Evolutionary conservation across 139 green algal genomes (phyloP).

Genomic region (Micractinium sp.): DNA sequence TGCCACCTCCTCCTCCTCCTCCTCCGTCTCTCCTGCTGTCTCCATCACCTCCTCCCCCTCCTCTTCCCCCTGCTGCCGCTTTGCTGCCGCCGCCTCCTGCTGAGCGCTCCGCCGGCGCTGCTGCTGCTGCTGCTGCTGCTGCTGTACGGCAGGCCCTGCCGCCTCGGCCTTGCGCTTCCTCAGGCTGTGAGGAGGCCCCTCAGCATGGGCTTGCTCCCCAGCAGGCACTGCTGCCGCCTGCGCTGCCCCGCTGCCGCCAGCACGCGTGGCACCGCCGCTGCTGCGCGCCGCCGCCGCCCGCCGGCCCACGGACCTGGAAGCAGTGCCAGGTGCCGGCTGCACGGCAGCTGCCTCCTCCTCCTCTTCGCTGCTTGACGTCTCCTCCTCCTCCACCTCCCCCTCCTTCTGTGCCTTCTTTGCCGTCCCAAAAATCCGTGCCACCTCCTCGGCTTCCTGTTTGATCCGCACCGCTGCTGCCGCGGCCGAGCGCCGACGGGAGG

Average conservation of each 20-base stretch:
- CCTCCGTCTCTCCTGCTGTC: not conserved
- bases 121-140: not conserved
- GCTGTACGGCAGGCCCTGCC: not conserved
- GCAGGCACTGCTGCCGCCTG: not conserved
- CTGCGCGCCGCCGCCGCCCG: not conserved
- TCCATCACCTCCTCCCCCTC: not conserved
- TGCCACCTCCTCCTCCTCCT: not conserved
- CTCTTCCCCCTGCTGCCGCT: not conserved
- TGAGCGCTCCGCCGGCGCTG: not conserved
- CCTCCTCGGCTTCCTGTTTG: not conserved
- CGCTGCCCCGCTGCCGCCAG: not conserved
- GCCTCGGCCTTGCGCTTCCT: not conserved
- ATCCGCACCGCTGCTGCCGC: not conserved
- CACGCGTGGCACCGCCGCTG: not conserved
- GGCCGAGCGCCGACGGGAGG: not conserved
- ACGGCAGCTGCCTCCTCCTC: not conserved
- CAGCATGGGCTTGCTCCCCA: not conserved
- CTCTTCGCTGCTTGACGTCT: not conserved
- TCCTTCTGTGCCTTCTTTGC: not conserved
- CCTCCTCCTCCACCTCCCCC: not conserved
- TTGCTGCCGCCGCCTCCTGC: not conserved
- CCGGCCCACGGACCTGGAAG: no score
- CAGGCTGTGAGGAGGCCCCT: not conserved
- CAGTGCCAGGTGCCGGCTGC: not conserved
- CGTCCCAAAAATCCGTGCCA: not conserved